Base-by-base conservation (phyloP, 2,329 filamentous ascomycete species). In the Aspergillus sp. region DNA sequence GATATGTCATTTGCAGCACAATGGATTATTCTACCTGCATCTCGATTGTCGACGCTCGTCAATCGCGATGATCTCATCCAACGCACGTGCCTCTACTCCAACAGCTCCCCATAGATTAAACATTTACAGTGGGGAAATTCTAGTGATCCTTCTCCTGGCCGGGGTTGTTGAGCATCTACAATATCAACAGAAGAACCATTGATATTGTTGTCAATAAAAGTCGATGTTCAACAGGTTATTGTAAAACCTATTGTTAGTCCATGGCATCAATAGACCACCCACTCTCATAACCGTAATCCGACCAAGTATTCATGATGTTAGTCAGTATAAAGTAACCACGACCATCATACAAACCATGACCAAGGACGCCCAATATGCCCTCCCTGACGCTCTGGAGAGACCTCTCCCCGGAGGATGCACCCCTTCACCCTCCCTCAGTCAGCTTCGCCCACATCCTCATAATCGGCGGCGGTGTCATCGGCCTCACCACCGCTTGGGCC, bases 401-500 rank as follows among this genome's bases (percentile, higher is more conserved):
- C 19, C 19, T 53, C 6, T 53, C 30, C 19, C 50, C 50, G 8
- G 50, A 41, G 31, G 31, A 15, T 41, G 13, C 9, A 19, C 31
- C 50, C 50, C 31, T 38, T 9, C 31, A 34, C 5, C 22, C 49
- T 19, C 56, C 56, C 19, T 47, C 38, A 4, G 13, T 46, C 25
- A 52, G n/a, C n/a, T 47, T 54, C 19, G 41, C 55, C 7, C 62
- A 54, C 25, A 62, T 64, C 49, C 59, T 64, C 25, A 45, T 64
- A 31, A 54, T 62, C 38, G 62, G 61, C 9, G 57, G 34, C 11
- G 61, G 57, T 19, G 53, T 63, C n/a, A 63, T 53, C 11, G 57
- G 57, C 11, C 48, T 64, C 22, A 59, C 54, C 3, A 76, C 71
- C 4, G 67, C 80, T 3, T 83, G 81, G 80, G 68, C 76, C 11